Evolutionary conservation across 768 basidiomycete species (phyloP), one percentile per base, ranked within the genome.

Genomic region (Lyophyllum atratum): DNA sequence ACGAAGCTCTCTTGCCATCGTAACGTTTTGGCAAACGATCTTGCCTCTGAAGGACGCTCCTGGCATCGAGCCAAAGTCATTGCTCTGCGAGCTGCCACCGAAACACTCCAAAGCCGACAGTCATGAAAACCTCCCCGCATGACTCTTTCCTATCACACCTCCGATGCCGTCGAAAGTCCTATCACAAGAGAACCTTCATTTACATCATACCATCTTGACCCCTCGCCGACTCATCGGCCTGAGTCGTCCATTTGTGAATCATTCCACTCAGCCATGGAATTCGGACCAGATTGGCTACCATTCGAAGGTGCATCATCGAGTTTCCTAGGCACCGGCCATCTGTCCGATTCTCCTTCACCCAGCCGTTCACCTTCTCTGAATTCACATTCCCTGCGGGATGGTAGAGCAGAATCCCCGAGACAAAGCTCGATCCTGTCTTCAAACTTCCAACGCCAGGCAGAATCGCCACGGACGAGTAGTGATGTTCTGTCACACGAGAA

Each of bases 1-100:
- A 84, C 84, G 61, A 89, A 84, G 66, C 74, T 90, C 29, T 70
- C 75, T n/a, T 90, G 92, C 66, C 87, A 93, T 69, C 87, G 87
- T 19, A 82, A 85, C 47, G 82, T 95, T 11, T 81, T 98, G 46
- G 75, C 77, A 10, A 76, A 82, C 29, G 95, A 98, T 69, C 78
- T 95, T n/a, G 77, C 79, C 42, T 83, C 83, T 3, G 93, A 93
- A 66, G 79, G 80, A 52, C 78, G 78, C 31, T 83, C 86, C 47
- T 88, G 88, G 83, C 80, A 78, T 60, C 74, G 79, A 49, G 83
- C 86, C 24, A 88, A 87, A 62, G 79, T 80, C 43, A 76, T 87
- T n/a, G 92, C 92, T 25, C 71, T 94, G 58, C 83, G 82, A 60
- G 85, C 85, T 22, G 92, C 92, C 7, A 85, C 82, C 40, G 82